Base-by-base conservation (phyloP, 805 yeast genomes). In the Cyberlindnera galapagoensis region DNA sequence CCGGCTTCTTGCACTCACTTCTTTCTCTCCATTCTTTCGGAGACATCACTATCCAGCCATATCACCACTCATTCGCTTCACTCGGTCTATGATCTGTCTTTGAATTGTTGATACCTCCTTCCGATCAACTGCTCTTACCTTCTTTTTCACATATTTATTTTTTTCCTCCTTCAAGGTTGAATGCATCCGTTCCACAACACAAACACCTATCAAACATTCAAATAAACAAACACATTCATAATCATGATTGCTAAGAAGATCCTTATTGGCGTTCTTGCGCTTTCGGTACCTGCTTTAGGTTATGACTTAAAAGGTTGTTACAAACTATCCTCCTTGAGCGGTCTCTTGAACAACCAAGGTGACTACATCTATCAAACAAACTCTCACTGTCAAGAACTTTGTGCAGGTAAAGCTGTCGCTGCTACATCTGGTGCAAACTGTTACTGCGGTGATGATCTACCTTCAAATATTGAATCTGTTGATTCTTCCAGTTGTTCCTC, bases 401-500 rank as follows among this genome's bases (percentile, higher is more conserved):
- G 95, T 57, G 44, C 56, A 34, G 33, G 69, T 7, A 60, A 56
- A 47, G 57, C 62, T 14, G 63, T 67, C 13, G 69, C 69, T 25
- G 87, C 80, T 4, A 51, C 74, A 21, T 55, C 65, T 31, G 84
- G 86, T 7, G 47, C 62, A 17, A 53, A 56, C 13, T 83, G 94
- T 54, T 80, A 69, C 48, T 83, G 94, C 55, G 90, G 90, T 18
- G 59, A 67, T 46, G 39, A 59, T 1, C 49, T 63, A 4, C 65
- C 74, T 4, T 34, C 55, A 7, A 42, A 61, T 3, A 42, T 51
- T 9, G 38, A 46, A 3, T 19, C 57, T 11, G 49, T 56, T 3
- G 39, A 49, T 25, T 49, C 52, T 9, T 36, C 48, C 26, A 39
- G 55, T 16, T 80, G 87, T 56, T 40, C 51, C 30, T 37, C 46